Evolutionary conservation across 2,329 filamentous ascomycete genomes (phyloP), one percentile per base, ranked within the genome.

Genomic region (Cryphonectria naterciae): DNA sequence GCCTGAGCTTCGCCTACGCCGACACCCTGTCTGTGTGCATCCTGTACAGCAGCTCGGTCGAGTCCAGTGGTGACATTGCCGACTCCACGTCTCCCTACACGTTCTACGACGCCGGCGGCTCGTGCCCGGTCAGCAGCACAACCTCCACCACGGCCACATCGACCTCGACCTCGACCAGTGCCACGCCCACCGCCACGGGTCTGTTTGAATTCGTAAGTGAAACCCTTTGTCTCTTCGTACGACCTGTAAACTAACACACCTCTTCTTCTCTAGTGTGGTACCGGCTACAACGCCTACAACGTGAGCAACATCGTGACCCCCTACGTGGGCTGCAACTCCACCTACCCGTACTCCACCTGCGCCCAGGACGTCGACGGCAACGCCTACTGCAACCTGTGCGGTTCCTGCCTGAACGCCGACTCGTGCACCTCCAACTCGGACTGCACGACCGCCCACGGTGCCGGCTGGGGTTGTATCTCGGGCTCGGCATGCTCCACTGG

Each of bases 31-130:
- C 56, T 2, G 63, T 56, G 17, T 72, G 70, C n/a, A 70, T 72
- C 28, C 65, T 72, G 15, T 72, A 72, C 56, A 5, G 7, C 22
- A 65, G 64, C 17, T 41, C 43, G 0, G 68, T 72, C 4, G 70
- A 70, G 52, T 6, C 4, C 11, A 46, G 61, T 39, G 65, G 68
- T 5, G 70, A 77, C 32, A 67, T 74, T 43, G 75, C 80, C 15
- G 76, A 80, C 17, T 72, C 75, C 4, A 49, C 63, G 0, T 79
- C 79, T 0, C 78, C 78, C 4, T 61, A 68, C 63, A 73, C 74
- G 0, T 69, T 77, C 15, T 70, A 73, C 19, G 56, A 70, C 56
- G 43, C 63, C 2, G 71, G 70, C 2, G 66, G 54, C 25, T 62
- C 61, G 17, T 72, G 70, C 41, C 70, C 68, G 1, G 32, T 37